These are phyloP conservation scores for Bipolaris zeicola DNA, from an alignment of 2,329 filamentous ascomycete genomes.

Conservation along the genomic window DNA sequence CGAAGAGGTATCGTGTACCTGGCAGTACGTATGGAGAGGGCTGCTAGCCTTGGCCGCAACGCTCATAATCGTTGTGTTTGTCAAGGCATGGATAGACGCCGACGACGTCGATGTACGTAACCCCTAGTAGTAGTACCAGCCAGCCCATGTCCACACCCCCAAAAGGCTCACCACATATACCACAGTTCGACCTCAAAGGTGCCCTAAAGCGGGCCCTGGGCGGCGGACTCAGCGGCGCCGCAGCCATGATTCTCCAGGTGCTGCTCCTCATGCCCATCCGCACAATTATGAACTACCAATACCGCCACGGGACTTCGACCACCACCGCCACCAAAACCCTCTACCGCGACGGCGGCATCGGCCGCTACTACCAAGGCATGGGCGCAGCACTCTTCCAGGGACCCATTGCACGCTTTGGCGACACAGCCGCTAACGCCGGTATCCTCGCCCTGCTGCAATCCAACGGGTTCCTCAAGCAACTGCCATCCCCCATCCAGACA, in stretches of 20 bases:
- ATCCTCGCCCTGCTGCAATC: conserved; percentile 36
- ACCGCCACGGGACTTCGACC: conserved; percentile 36
- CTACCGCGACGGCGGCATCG: conserved; percentile 32
- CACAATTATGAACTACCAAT: conserved; percentile 43
- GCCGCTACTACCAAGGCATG: conserved; percentile 36
- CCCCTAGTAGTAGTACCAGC: too few relatives aligned
- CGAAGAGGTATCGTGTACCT: conserved; percentile 17
- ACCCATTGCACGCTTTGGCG: conserved; percentile 37
- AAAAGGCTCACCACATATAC: background rate
- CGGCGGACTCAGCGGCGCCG: conserved; percentile 37
- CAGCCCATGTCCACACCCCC: background rate
- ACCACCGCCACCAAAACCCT: conserved; percentile 32
- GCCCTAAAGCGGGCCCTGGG: conserved; percentile 35
- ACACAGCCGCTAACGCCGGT: conserved; percentile 39
- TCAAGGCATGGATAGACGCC: conserved; percentile 37
- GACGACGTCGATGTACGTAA: conserved; percentile 35
- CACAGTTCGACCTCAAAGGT: conserved; percentile 35
- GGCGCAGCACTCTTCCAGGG: conserved; percentile 34
- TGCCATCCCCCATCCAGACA: conserved; percentile 36
- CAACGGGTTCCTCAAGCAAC: conserved; percentile 29
- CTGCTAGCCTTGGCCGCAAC: conserved; percentile 19
- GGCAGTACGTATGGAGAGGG: conserved; percentile 28
- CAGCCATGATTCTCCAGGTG: conserved; percentile 39
- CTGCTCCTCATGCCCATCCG: conserved; percentile 39
- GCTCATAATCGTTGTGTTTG: conserved; percentile 25